Conservation (phyloP, 345 rosid genomes). For the Eucalyptus polyanthemos region DNA sequence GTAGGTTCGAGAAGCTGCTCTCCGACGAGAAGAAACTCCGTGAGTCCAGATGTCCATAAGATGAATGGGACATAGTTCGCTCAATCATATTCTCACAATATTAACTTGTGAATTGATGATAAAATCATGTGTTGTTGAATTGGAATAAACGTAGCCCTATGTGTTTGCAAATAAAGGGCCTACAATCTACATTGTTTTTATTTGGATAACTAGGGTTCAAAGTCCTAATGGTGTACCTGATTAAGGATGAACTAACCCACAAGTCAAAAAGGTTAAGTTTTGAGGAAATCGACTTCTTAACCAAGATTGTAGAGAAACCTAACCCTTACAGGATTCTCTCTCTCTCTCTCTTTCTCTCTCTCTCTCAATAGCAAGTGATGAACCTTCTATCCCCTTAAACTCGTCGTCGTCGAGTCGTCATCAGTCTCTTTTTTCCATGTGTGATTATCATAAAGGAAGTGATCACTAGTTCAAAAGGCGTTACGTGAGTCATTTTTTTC, state of each 20-base stretch:
- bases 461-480: neutral
- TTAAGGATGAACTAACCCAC: neutral
- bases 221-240: neutral
- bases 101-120: neutral
- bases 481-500: neutral
- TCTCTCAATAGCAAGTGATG: neutral
- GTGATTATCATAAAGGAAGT: neutral
- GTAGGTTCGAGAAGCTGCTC: neutral
- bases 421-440: too few relatives aligned
- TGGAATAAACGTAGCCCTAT: neutral
- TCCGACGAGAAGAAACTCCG: neutral
- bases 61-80: neutral
- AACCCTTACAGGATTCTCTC: too few relatives aligned
- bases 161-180: neutral
- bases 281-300: neutral
- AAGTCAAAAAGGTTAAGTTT: neutral
- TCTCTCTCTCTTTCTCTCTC: neutral
- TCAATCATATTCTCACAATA: neutral
- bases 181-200: neutral
- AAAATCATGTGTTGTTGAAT: neutral
- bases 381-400: too few relatives aligned
- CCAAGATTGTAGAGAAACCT: neutral
- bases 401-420: too few relatives aligned
- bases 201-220: too few relatives aligned
- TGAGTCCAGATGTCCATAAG: neutral